Conservation (phyloP, 2,329 filamentous ascomycete genomes). For the Claviceps sp. region DNA sequence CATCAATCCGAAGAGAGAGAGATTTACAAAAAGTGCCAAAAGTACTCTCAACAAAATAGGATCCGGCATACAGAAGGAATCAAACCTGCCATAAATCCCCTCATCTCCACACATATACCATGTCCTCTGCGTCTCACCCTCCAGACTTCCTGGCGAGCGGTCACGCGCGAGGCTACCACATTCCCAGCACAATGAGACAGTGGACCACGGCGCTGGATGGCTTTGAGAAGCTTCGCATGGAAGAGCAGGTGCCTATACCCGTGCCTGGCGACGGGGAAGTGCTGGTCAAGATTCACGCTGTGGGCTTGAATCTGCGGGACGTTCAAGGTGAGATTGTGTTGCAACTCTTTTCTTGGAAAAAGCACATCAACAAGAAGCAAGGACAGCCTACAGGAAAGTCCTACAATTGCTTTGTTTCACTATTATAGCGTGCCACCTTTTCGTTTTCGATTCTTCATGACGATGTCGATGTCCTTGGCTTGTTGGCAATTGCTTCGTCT, state of each 20-base stretch:
- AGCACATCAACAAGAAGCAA: too few relatives aligned
- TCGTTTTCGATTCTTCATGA: too few relatives aligned
- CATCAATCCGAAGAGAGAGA: background rate
- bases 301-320: constrained; percentile 37
- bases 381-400: too few relatives aligned
- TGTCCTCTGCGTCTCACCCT: background rate
- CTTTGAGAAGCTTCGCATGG: constrained; percentile 36
- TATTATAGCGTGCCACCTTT: too few relatives aligned
- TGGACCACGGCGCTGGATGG: constrained; percentile 44
- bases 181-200: constrained; percentile 25
- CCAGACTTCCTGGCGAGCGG: background rate
- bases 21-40: background rate
- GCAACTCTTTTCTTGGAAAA: background rate
- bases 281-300: constrained; percentile 31
- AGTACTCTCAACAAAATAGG: background rate
- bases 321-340: constrained; percentile 26
- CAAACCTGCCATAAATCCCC: background rate
- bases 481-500: too few relatives aligned
- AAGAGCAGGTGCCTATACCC: constrained; percentile 29
- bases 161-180: constrained; percentile 2
- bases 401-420: too few relatives aligned
- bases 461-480: too few relatives aligned
- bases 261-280: constrained; percentile 36
- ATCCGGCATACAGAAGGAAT: too few relatives aligned
- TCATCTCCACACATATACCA: background rate